Evolutionary conservation across 2,329 filamentous ascomycete genomes (phyloP).

Genomic region (Plenodomus lindquistii): DNA sequence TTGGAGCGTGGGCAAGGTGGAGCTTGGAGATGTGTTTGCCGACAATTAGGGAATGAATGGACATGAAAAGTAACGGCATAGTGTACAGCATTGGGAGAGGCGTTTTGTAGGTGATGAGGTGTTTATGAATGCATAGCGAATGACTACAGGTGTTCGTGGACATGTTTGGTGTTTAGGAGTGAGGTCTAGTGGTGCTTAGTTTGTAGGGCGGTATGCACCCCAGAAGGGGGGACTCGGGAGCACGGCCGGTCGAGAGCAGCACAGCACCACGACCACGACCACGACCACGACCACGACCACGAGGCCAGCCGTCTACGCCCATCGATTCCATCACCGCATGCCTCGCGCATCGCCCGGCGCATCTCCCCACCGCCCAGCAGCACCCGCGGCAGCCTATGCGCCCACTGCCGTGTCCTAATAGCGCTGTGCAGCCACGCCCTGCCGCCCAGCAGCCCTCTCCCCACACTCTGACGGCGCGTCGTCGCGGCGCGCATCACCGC

Average conservation of each 20-base stretch:
- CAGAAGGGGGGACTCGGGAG: too few relatives aligned
- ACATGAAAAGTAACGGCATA: slow-evolving; percentile 5
- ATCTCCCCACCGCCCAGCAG: not conserved
- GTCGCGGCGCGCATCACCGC: not conserved
- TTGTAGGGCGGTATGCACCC: too few relatives aligned
- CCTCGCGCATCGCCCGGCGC: too few relatives aligned
- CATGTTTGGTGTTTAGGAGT: slow-evolving; percentile 5
- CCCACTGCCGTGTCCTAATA: too few relatives aligned
- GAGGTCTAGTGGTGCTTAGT: too few relatives aligned
- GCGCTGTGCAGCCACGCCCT: too few relatives aligned
- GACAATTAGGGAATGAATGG: slow-evolving; percentile 11
- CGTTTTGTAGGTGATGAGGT: not conserved
- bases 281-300: too few relatives aligned
- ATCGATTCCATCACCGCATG: not conserved
- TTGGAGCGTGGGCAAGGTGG: slow-evolving; percentile 91
- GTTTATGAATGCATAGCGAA: slow-evolving; percentile 10
- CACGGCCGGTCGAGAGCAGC: too few relatives aligned
- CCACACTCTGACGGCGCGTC: too few relatives aligned
- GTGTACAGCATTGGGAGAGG: slow-evolving; percentile 4
- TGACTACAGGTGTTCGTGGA: too few relatives aligned
- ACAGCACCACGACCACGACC: too few relatives aligned
- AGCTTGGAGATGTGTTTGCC: slow-evolving; percentile 65
- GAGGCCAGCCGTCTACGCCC: not conserved
- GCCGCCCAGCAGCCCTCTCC: not conserved
- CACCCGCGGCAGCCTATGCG: not conserved